Percentiles rank a stretch among this genome's conserved stretches.
These are phyloP conservation scores for Aspergillus ruber DNA, from an alignment of 2,329 filamentous ascomycete species.

Conservation along the genomic window DNA sequence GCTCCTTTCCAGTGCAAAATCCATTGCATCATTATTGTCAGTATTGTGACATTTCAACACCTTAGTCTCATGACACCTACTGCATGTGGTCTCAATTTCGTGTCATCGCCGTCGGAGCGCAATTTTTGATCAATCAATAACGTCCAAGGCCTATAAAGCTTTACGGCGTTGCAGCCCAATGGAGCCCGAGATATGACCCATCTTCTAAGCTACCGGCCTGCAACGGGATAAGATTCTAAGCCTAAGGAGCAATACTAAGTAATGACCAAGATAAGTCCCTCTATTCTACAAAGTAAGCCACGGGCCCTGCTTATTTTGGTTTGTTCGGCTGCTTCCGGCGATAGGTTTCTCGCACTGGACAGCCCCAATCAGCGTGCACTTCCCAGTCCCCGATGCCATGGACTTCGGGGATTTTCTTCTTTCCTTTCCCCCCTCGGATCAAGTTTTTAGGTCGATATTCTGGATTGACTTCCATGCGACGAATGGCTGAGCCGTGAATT, in stretches of 20 bases:
- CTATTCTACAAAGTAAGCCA: too few relatives aligned
- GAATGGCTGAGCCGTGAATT: slow-evolving; percentile 64
- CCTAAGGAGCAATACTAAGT: too few relatives aligned
- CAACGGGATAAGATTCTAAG: too few relatives aligned
- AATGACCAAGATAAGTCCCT: too few relatives aligned
- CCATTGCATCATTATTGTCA: neutral
- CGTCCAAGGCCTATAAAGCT: too few relatives aligned
- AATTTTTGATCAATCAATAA: neutral
- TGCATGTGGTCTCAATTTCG: neutral
- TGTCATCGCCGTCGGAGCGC: neutral
- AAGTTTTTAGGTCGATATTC: slow-evolving; percentile 65
- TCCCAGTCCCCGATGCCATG: slow-evolving; percentile 62
- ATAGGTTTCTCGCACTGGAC: slow-evolving; percentile 59
- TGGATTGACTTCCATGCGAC: slow-evolving; percentile 57
- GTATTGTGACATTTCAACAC: neutral
- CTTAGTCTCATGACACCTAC: neutral
- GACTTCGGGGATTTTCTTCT: slow-evolving; percentile 49
- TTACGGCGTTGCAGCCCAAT: too few relatives aligned
- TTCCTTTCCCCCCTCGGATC: slow-evolving; percentile 62
- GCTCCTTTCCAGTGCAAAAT: neutral
- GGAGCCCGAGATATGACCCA: too few relatives aligned
- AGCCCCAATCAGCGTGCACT: slow-evolving; percentile 52
- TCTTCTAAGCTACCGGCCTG: too few relatives aligned
- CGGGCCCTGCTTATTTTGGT: too few relatives aligned
- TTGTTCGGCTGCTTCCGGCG: neutral